A percentile compares a stretch with the other conserved stretches of the same genome.
Evolutionary conservation across 306 rosid genomes (phyloP).

Genomic region (Trichosanthes truncata): DNA sequence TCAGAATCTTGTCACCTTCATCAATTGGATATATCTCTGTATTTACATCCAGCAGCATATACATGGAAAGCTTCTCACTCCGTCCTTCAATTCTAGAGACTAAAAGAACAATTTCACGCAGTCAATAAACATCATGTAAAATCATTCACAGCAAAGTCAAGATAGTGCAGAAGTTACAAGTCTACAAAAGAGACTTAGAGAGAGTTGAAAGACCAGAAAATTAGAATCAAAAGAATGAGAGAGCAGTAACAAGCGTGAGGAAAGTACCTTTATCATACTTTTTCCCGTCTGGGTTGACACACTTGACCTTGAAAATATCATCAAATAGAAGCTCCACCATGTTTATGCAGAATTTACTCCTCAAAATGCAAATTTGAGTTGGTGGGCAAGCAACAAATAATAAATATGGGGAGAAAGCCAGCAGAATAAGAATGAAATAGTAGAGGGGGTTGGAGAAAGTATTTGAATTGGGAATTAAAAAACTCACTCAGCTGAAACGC

Average conservation of each 20-base stretch:
- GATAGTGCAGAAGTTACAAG: background rate
- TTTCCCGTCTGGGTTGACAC: conserved; percentile 74
- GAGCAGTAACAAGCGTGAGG: background rate
- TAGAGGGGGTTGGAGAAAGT: no score
- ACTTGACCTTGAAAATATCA: conserved; percentile 60
- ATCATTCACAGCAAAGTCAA: background rate
- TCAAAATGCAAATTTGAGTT: background rate
- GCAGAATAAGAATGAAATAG: background rate
- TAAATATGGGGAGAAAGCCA: background rate
- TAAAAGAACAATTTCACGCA: conserved; percentile 10
- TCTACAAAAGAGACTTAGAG: background rate
- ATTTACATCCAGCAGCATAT: conserved; percentile 62
- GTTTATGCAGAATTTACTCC: conserved; percentile 4
- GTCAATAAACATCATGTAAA: background rate
- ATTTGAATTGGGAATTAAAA: background rate
- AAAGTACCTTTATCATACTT: conserved; percentile 66
- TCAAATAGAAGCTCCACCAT: conserved; percentile 78
- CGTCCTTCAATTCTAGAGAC: conserved; percentile 68
- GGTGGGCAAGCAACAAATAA: background rate
- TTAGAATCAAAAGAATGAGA: background rate
- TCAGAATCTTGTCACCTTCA: conserved; percentile 46
- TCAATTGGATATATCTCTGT: conserved; percentile 72
- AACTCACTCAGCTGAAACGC: background rate
- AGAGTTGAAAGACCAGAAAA: background rate
- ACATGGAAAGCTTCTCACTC: conserved; percentile 62